Percentiles rank a stretch among this genome's conserved stretches.
Conservation (phyloP, 495 filamentous ascomycete species). For the Penicillium taxi region DNA sequence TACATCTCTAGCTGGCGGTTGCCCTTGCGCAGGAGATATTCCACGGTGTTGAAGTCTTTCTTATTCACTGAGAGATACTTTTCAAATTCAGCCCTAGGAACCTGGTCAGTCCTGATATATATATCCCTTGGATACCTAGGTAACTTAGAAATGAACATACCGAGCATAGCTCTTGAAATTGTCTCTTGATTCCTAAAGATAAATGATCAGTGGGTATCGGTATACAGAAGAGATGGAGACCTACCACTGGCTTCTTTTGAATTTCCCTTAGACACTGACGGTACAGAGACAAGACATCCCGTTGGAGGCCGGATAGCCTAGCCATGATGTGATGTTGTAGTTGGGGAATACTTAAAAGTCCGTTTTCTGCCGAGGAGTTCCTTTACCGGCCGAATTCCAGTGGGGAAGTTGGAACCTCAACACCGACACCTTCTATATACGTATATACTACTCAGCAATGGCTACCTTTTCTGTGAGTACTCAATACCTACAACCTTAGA, state of each 20-base stretch:
- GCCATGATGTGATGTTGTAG: constrained; percentile 23
- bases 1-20: constrained; percentile 80
- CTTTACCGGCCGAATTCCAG: constrained; percentile 25
- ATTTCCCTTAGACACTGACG: constrained; percentile 73
- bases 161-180: constrained; percentile 51
- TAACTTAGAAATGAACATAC: constrained; percentile 28
- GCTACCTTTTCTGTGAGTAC: constrained; percentile 10
- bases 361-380: constrained; percentile 18
- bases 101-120: constrained; percentile 9
- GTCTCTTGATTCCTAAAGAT: constrained; percentile 36
- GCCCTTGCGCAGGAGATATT: constrained; percentile 81
- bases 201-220: neutral
- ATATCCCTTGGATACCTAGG: neutral
- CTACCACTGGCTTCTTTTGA: constrained; percentile 70
- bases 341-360: constrained; percentile 4
- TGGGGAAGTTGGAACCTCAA: too few relatives aligned
- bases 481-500: neutral
- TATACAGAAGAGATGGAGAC: constrained; percentile 13
- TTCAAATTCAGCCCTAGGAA: constrained; percentile 65
- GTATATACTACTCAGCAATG: constrained; percentile 1
- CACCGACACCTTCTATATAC: too few relatives aligned
- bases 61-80: constrained; percentile 64
- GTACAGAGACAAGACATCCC: constrained; percentile 80
- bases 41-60: constrained; percentile 82
- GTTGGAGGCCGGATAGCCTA: constrained; percentile 79